These are phyloP conservation scores for Penicillium fimorum DNA, from an alignment of 495 filamentous ascomycete species.

Conservation along the genomic window DNA sequence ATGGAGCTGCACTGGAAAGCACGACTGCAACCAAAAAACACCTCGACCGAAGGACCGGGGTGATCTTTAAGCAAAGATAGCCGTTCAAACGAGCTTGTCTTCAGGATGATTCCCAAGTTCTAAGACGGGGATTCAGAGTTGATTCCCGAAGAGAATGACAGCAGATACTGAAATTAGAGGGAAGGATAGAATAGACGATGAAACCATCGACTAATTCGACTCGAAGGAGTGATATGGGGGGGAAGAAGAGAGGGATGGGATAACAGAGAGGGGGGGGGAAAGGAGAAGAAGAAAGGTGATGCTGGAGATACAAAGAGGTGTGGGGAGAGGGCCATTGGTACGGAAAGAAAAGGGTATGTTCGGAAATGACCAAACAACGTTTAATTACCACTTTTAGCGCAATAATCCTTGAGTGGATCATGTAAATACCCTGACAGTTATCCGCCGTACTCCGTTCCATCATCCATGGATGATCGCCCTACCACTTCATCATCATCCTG, in stretches of 20 bases:
- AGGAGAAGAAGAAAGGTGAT: slow-evolving; percentile 34
- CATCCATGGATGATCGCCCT: slow-evolving; percentile 30
- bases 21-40: slow-evolving; percentile 14
- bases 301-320: slow-evolving; percentile 34
- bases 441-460: slow-evolving; percentile 1
- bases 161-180: slow-evolving; percentile 26
- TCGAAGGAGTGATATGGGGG: slow-evolving; percentile 40
- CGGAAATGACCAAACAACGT: slow-evolving; percentile 8
- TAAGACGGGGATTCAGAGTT: slow-evolving; percentile 17
- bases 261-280: slow-evolving; percentile 19
- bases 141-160: slow-evolving; percentile 46
- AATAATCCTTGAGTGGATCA: neutral
- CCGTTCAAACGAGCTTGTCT: slow-evolving; percentile 11
- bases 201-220: slow-evolving; percentile 29
- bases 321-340: slow-evolving; percentile 24
- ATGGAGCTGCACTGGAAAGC: slow-evolving; percentile 27
- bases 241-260: slow-evolving; percentile 18
- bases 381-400: neutral
- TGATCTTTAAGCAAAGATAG: slow-evolving; percentile 14
- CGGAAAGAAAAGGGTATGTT: slow-evolving; percentile 14
- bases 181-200: slow-evolving; percentile 30
- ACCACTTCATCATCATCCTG: slow-evolving; percentile 22
- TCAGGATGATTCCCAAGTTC: slow-evolving; percentile 7
- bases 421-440: slow-evolving; percentile 8
- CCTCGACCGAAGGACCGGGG: slow-evolving; percentile 12